Evolutionary conservation across 2,329 filamentous ascomycete genomes (phyloP), one percentile per base, ranked within the genome.

Genomic region (Beauveria caledonica): DNA sequence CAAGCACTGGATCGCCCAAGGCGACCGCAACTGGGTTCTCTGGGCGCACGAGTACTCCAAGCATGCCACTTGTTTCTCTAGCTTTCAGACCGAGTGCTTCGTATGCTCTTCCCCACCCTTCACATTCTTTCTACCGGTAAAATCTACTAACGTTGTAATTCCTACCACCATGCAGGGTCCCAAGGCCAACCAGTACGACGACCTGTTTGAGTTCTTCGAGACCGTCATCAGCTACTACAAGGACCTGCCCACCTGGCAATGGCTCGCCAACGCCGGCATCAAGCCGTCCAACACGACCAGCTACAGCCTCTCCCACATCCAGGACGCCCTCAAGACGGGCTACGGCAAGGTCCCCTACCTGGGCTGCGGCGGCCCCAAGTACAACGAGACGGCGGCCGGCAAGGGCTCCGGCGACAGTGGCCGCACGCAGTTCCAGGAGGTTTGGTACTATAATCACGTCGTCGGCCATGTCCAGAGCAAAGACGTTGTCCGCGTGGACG

Each of bases 21-120:
- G 74, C 62, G 77, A 79, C 53, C 76, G 79, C 15, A 87, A 85
- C 72, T 70, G 74, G 55, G 77, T 80, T 39, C 82, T 89, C 73
- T 88, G 85, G 85, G 85, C 72, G 44, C 85, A 87, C 74, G 85
- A 88, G 68, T 87, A 85, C 75, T 80, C 77, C 72, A 88, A 88
- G 75, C 85, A 87, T 71, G 85, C 79, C 3, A 88, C 85, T 15
- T 89, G 86, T 77, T 88, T 76, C 75, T 83, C 79, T 51, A 86
- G 81, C 62, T 88, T 88, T 68, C 83, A 87, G 67, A 72, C 77
- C 6, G 78, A 82, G 33, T 89, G 86, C 78, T 88, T 86, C 70
- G 69, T 71, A 66, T 29, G 68, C n/a, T n/a, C n/a, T n/a, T n/a
- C 25, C 23, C 23, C 25, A 5, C 25, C 25, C 25, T 8, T 27